Evolutionary conservation across 257 asterid species (phyloP), one percentile per base, ranked within the genome.

Genomic region (Apocynum venetum): DNA sequence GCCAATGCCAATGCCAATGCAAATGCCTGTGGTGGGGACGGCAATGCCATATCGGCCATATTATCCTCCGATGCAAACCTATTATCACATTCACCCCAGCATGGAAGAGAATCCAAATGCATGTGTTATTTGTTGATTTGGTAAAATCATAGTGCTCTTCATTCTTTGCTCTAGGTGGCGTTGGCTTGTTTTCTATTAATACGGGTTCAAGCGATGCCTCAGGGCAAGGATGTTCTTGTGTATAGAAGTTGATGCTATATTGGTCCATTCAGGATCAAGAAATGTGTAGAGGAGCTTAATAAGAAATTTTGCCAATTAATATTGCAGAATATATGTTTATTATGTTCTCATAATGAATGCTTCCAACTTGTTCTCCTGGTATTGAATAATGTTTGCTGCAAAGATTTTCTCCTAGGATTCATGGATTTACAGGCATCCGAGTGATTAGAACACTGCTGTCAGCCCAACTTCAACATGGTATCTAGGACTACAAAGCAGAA

Each of bases 101-200:
- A 77, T 91, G 82, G 98, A 94, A 64, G 98, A 92, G 85, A 88
- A 94, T 77, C 96, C 98, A 1, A 91, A 90, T 60, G 90, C 93
- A 11, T 92, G 97, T 47, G 85, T 81, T 40, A 94, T 94, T 64
- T 79, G 80, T 86, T 93, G 73, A 87, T 53, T 72, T 13, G 52
- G 61, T 13, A 41, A 49, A 41, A 60, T 4, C 7, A 60, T 6
- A 57, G 61, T 57, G 31, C 43, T 20, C 25, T 31, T n/a, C 40
- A 35, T 53, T 61, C 17, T 70, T 17, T 31, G 35, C 59, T 51
- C 56, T 38, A 13, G 47, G 60, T 64, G 75, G 48, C 57, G 41
- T 74, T 74, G 74, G 73, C 14, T 82, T 52, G 70, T 77, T 38
- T 61, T 64, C 56, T 72, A n/a, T 51, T 51, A 73, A 63, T 80